Evolutionary conservation across 1,284 basidiomycete species (phyloP).

Genomic region (Ustilago crameri): DNA sequence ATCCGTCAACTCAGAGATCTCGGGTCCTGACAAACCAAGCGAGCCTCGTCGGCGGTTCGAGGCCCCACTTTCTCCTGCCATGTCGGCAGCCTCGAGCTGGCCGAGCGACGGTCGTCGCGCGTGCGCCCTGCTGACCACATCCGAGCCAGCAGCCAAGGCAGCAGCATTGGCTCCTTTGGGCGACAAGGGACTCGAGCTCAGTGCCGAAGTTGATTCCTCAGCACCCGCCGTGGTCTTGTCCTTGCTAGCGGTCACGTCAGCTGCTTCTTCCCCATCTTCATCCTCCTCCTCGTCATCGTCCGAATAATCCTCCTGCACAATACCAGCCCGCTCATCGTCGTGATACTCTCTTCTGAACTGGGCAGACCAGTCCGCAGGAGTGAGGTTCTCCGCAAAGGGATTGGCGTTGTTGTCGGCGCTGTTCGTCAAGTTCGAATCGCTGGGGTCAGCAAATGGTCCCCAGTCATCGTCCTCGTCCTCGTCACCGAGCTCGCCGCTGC

Average conservation of each 20-base stretch:
- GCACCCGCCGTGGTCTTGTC: constrained; percentile 10
- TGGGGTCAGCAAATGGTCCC: constrained; percentile 65
- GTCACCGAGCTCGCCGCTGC: constrained; percentile 41
- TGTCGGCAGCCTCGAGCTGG: constrained; percentile 34
- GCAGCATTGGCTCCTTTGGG: constrained; percentile 13
- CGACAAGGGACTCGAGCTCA: constrained; percentile 28
- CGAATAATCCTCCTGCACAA: constrained; percentile 46
- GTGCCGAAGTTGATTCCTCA: constrained; percentile 21
- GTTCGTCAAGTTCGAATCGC: constrained; percentile 28
- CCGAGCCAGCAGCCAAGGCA: constrained; percentile 8
- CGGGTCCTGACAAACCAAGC: constrained; percentile 28
- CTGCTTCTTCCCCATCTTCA: constrained; percentile 31
- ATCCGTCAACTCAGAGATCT: constrained; percentile 41
- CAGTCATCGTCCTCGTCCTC: constrained; percentile 63
- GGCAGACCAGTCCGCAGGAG: constrained; percentile 67
- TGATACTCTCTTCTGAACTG: constrained; percentile 57
- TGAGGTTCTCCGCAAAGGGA: constrained; percentile 59
- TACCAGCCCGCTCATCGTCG: constrained; percentile 27
- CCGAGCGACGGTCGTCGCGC: constrained; percentile 46
- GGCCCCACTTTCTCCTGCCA: neutral
- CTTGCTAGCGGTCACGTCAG: constrained; percentile 12
- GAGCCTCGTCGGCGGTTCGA: constrained; percentile 21
- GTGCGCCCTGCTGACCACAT: constrained; percentile 44
- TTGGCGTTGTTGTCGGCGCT: constrained; percentile 16
- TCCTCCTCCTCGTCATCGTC: constrained; percentile 53